Conservation (phyloP, 1,284 basidiomycete species). For the Gymnopus androsaceus region DNA sequence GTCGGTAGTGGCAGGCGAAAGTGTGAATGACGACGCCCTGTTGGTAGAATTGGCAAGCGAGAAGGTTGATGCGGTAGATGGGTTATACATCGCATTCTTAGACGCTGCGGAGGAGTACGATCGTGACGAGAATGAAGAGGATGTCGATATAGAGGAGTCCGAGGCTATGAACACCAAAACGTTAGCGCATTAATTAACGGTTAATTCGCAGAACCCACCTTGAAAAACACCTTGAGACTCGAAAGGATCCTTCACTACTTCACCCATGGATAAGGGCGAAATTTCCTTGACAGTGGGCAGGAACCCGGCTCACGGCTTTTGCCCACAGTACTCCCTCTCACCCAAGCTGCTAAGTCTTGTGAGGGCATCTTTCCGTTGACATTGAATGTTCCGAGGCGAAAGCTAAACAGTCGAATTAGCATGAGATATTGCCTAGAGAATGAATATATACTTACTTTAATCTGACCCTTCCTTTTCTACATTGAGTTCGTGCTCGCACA, state of each 20-base stretch:
- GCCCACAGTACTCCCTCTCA: slow-evolving; percentile 28
- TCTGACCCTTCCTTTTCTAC: slow-evolving; percentile 30
- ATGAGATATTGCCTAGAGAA: background rate
- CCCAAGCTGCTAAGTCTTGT: slow-evolving; percentile 62
- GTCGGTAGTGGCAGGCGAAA: background rate
- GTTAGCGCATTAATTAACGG: background rate
- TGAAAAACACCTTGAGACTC: slow-evolving; percentile 16
- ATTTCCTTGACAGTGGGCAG: slow-evolving; percentile 40
- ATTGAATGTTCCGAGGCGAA: slow-evolving; percentile 77
- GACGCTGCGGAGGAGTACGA: slow-evolving; percentile 8
- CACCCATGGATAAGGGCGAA: slow-evolving; percentile 33
- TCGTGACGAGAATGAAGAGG: slow-evolving; percentile 5
- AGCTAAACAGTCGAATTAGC: slow-evolving; percentile 32
- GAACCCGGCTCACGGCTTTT: slow-evolving; percentile 11
- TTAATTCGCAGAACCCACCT: background rate
- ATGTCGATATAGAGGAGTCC: background rate
- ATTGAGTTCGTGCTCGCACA: slow-evolving; percentile 36
- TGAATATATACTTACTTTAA: slow-evolving; percentile 36
- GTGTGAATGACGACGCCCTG: background rate
- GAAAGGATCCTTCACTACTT: slow-evolving; percentile 17
- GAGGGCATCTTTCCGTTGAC: slow-evolving; percentile 75
- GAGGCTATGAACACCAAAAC: background rate
- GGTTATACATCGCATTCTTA: background rate
- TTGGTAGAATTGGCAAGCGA: background rate
- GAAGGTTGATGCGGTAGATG: background rate